Percentiles rank a stretch among this genome's conserved stretches.
These are phyloP conservation scores for Peniophora sp. DNA, from an alignment of 1,284 basidiomycete species.

Conservation along the genomic window DNA sequence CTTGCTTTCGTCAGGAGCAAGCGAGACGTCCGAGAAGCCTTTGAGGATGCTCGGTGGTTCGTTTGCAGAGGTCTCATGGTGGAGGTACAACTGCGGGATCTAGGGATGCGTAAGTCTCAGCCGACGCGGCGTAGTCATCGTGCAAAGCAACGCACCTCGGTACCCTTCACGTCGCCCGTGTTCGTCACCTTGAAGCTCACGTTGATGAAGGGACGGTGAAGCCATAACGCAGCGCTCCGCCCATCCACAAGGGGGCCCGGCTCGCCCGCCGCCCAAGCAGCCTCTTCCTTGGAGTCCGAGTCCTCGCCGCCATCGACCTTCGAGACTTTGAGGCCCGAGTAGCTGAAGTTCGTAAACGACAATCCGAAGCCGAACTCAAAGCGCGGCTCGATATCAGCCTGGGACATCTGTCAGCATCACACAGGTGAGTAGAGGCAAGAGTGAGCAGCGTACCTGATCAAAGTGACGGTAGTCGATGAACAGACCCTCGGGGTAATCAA, in stretches of 20 bases:
- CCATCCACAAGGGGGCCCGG: slow-evolving; percentile 12
- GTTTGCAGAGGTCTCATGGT: slow-evolving; percentile 27
- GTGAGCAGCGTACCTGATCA: slow-evolving; percentile 33
- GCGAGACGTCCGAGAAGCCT: slow-evolving; percentile 36
- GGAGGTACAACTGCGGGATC: slow-evolving; percentile 39
- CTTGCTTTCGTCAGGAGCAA: slow-evolving; percentile 27
- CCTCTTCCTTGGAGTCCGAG: background rate
- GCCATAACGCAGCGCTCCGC: slow-evolving; percentile 8
- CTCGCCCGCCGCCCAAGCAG: slow-evolving; percentile 32
- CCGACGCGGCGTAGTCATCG: background rate
- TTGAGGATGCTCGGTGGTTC: slow-evolving; percentile 36
- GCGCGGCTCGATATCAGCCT: slow-evolving; percentile 42
- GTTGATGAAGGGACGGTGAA: slow-evolving; percentile 18
- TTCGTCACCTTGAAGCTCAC: slow-evolving; percentile 23
- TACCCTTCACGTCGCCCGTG: slow-evolving; percentile 19
- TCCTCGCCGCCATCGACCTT: slow-evolving; percentile 7
- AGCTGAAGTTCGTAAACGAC: slow-evolving; percentile 45
- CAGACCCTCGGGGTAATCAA: slow-evolving; percentile 18
- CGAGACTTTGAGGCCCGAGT: slow-evolving; percentile 23
- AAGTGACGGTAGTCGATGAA: slow-evolving; percentile 57
- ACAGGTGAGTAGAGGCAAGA: background rate
- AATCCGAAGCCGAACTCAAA: slow-evolving; percentile 60
- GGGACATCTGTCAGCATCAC: background rate
- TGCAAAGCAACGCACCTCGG: slow-evolving; percentile 16
- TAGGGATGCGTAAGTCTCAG: slow-evolving; percentile 8